Percentiles rank a stretch among this genome's conserved stretches.
Conservation (phyloP, 2,329 filamentous ascomycete genomes). For the Sporothrix pallida region DNA sequence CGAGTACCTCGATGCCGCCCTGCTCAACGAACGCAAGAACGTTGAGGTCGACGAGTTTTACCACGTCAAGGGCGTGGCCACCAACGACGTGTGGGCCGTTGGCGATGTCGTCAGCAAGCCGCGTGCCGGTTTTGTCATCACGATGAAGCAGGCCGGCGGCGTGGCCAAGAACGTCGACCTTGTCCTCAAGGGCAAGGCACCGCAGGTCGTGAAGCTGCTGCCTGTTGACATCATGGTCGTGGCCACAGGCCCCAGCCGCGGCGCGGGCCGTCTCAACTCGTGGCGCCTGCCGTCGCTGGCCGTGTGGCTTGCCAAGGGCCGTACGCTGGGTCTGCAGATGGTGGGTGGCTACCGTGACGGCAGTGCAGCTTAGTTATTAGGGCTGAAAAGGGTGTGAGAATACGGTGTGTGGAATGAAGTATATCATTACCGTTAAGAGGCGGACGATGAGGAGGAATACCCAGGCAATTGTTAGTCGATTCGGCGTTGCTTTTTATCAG, state of each 20-base stretch:
- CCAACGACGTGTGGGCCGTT: slow-evolving; percentile 56
- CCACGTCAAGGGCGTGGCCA: slow-evolving; percentile 51
- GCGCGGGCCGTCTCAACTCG: slow-evolving; percentile 53
- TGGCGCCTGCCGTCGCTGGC: slow-evolving; percentile 58
- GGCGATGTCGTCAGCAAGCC: slow-evolving; percentile 61
- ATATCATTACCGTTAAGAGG: background rate
- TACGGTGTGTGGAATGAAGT: slow-evolving; percentile 15
- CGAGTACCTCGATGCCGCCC: slow-evolving; percentile 54
- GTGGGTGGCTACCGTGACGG: slow-evolving; percentile 56
- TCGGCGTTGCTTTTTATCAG: background rate
- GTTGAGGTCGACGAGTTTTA: slow-evolving; percentile 59
- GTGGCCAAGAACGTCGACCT: slow-evolving; percentile 62
- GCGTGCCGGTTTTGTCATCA: slow-evolving; percentile 51
- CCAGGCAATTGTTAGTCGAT: background rate
- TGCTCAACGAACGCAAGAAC: slow-evolving; percentile 54
- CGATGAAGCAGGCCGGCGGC: slow-evolving; percentile 59
- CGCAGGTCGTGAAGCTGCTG: slow-evolving; percentile 53
- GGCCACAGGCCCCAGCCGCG: slow-evolving; percentile 56
- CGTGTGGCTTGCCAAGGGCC: slow-evolving; percentile 59
- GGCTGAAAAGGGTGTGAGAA: background rate
- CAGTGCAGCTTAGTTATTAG: slow-evolving; percentile 45
- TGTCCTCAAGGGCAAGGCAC: slow-evolving; percentile 52
- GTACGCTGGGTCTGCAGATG: slow-evolving; percentile 55
- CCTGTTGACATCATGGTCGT: slow-evolving; percentile 57
- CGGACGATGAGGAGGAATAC: background rate